Conservation (phyloP, 1,284 basidiomycete species). For the Amylostereum areolatum region DNA sequence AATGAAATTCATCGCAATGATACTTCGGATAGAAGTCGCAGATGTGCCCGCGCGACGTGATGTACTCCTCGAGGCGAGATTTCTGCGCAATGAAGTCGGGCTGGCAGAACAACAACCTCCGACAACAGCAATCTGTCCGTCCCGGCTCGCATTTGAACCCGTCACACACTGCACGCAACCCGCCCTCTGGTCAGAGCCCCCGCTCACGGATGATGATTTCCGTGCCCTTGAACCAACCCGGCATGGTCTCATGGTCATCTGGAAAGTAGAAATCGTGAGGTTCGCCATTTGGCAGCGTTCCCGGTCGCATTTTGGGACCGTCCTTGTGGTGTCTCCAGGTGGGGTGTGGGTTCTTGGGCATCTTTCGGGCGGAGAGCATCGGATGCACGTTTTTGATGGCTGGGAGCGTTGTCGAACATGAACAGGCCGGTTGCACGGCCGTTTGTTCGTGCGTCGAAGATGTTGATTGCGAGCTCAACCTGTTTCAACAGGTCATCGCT, state of each 20-base stretch:
- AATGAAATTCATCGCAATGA: no score
- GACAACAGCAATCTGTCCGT: slow-evolving; percentile 18
- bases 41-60: slow-evolving; percentile 5
- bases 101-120: slow-evolving; percentile 18
- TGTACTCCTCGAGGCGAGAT: slow-evolving; percentile 12
- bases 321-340: neutral
- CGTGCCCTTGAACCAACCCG: slow-evolving; percentile 22
- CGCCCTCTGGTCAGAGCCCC: slow-evolving; percentile 5
- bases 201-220: slow-evolving; percentile 16
- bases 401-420: slow-evolving; percentile 32
- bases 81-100: slow-evolving; percentile 20
- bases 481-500: slow-evolving; percentile 24
- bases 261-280: slow-evolving; percentile 18
- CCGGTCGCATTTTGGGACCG: slow-evolving; percentile 9
- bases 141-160: slow-evolving; percentile 16
- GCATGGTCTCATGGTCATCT: slow-evolving; percentile 7
- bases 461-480: slow-evolving; percentile 22
- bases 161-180: slow-evolving; percentile 12
- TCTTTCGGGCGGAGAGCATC: slow-evolving; percentile 25
- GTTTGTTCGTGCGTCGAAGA: slow-evolving; percentile 20
- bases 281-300: slow-evolving; percentile 12
- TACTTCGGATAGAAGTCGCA: slow-evolving; percentile 6
- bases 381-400: slow-evolving; percentile 24
- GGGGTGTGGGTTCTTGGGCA: slow-evolving; percentile 18
- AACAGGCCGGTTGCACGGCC: slow-evolving; percentile 21